A percentile compares a stretch with the other conserved stretches of the same genome.
phyloP scores from a whole-genome alignment of 108 stramenopile genomes.

The Mediolabrus comicus region DNA sequence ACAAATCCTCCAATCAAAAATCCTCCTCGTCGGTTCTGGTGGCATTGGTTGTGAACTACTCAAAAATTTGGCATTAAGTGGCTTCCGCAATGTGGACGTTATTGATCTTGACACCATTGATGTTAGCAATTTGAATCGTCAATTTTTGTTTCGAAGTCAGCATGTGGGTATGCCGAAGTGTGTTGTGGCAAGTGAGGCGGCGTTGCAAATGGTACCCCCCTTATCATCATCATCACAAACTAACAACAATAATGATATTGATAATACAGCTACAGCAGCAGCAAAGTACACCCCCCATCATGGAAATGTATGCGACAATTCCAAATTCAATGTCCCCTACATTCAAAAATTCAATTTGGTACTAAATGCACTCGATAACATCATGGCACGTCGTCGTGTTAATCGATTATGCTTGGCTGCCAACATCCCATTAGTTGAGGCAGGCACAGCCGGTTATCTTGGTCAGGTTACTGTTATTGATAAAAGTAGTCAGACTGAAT shows the following conservation, averaged over 20 bases:
- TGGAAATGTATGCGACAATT: slow-evolving; percentile 95
- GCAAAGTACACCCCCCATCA: slow-evolving; percentile 80
- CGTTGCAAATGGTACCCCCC: slow-evolving; percentile 55
- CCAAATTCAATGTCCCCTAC: slow-evolving; percentile 85
- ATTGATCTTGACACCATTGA: slow-evolving; percentile 99
- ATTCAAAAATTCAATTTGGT: slow-evolving; percentile 88
- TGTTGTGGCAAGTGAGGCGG: slow-evolving; percentile 74
- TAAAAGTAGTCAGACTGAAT: slow-evolving; percentile 79
- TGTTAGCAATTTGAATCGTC: slow-evolving; percentile 98
- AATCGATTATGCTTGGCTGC: slow-evolving; percentile 97
- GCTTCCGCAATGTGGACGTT: slow-evolving; percentile 89
- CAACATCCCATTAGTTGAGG: slow-evolving; percentile 92
- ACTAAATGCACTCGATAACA: slow-evolving; percentile 96
- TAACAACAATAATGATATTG: neutral
- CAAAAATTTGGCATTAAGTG: slow-evolving; percentile 94
- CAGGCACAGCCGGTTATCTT: slow-evolving; percentile 97
- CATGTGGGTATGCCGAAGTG: slow-evolving; percentile 89
- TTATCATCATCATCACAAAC: neutral
- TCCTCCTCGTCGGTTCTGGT: slow-evolving; percentile 87
- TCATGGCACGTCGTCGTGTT: slow-evolving; percentile 95
- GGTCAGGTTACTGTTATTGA: slow-evolving; percentile 96
- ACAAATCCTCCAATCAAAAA: slow-evolving; percentile 29
- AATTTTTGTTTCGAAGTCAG: slow-evolving; percentile 87
- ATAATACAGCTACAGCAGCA: slow-evolving; percentile 5
- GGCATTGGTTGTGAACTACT: slow-evolving; percentile 98